Base-by-base conservation (phyloP, 345 rosid genomes). In the Gossypium turneri region DNA sequence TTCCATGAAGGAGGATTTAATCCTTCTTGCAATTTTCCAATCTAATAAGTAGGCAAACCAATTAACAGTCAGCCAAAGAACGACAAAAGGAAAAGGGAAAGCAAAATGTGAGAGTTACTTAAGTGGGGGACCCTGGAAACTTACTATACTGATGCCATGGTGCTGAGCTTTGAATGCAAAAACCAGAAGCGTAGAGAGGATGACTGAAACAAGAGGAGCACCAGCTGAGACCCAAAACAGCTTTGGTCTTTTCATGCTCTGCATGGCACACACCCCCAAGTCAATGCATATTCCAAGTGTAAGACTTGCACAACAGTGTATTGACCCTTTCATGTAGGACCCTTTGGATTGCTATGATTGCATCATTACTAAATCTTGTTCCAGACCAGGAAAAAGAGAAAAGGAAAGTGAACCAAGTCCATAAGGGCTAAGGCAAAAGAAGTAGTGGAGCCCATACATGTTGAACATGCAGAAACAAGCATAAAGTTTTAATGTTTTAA, bases 1-100 rank as follows among this genome's bases (percentile, higher is more conserved):
- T 90, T 86, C 98, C 90, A 89, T 59, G 99, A 93, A 41, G 97
- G 94, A 57, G 99, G 99, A 80, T 95, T 95, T 48, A 95, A 78
- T 47, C 99, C 99, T 85, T 88, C 84, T 85, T 85, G 90, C 47
- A 95, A 72, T 76, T 91, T 87, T 20, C 99, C 99, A 68, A 95
- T 95, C 99, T 94, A 9, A 8, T 57, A 63, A 62, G 10, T 0
- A 48, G 17, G 25, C 13, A 34, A 45, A 44, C 11, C n/a, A 58
- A 44, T 67, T 11, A 15, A 17, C 43, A 22, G 43, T 66, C 19
- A 45, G 15, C 19, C 22, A 5, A 24, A 22, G 3, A 24, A 12
- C 3, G 22, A 53, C 1, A 51, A 51, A 15, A 51, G 20, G 56
- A 51, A 16, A 16, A n/a, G 38, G 57, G 45, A 1, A 16, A 22